A percentile compares a stretch with the other conserved stretches of the same genome.
phyloP scores from a whole-genome alignment of 1,139 yeast genomes.

The Kodamaea arcana region DNA sequence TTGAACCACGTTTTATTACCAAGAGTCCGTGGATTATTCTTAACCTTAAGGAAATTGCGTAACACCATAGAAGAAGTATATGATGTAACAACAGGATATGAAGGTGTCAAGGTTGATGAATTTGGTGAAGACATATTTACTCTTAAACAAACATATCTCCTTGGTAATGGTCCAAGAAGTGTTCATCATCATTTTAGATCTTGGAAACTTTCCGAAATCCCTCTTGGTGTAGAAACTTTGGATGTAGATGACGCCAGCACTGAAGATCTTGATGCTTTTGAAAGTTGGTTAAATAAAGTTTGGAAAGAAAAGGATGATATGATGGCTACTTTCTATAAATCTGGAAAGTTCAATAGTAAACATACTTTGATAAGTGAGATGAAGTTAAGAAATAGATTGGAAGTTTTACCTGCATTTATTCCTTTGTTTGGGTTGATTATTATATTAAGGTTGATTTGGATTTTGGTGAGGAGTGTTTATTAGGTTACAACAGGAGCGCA shows the following conservation, averaged over 20 bases:
- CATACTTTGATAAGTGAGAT: conserved; percentile 11
- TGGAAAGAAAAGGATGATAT: conserved; percentile 79
- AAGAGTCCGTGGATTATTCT: conserved; percentile 72
- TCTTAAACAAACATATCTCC: conserved; percentile 56
- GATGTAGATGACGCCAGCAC: conserved; percentile 44
- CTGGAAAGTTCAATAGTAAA: conserved; percentile 46
- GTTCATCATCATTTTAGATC: conserved; percentile 65
- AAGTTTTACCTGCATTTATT: conserved; percentile 15
- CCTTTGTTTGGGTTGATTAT: conserved; percentile 10
- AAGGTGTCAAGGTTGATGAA: conserved; percentile 57
- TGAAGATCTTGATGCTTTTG: conserved; percentile 49
- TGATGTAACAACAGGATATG: conserved; percentile 81
- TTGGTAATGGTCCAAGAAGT: conserved; percentile 66
- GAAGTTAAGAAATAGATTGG: conserved; percentile 12
- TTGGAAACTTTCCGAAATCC: conserved; percentile 58
- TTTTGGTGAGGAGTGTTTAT: conserved; percentile 2
- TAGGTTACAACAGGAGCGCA: no score
- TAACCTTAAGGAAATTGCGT: conserved; percentile 56
- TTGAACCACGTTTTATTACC: conserved; percentile 74
- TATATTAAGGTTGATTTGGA: conserved; percentile 8
- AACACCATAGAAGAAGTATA: conserved; percentile 65
- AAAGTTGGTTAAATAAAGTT: conserved; percentile 66
- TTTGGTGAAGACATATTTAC: conserved; percentile 80
- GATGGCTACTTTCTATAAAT: conserved; percentile 54
- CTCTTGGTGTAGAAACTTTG: conserved; percentile 49